These are phyloP conservation scores for Monilinia laxa DNA, from an alignment of 2,329 filamentous ascomycete genomes.

Conservation along the genomic window DNA sequence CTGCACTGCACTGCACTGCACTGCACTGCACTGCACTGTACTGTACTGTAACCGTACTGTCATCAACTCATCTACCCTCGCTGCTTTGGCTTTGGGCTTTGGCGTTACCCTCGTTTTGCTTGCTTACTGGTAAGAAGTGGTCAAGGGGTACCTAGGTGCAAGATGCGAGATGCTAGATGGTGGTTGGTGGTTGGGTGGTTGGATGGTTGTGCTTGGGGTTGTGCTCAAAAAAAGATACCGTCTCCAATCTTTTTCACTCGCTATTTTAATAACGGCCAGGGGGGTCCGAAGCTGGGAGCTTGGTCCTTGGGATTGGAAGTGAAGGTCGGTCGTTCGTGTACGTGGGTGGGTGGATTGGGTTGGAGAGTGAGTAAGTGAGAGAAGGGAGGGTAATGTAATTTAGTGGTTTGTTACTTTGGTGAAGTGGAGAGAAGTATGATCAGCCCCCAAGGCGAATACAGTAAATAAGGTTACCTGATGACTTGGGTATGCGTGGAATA, in stretches of 20 bases:
- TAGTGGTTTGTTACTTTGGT: background rate
- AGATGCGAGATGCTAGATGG: background rate
- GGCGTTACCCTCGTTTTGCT: slow-evolving; percentile 12
- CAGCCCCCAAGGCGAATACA: background rate
- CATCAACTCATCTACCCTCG: background rate
- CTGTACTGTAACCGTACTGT: too few relatives aligned
- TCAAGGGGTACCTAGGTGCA: slow-evolving; percentile 10
- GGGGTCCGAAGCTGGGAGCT: background rate
- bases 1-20: too few relatives aligned
- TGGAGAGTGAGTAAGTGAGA: too few relatives aligned
- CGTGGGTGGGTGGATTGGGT: too few relatives aligned
- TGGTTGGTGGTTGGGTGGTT: background rate
- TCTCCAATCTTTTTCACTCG: slow-evolving; percentile 15
- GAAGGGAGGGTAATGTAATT: too few relatives aligned
- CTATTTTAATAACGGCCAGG: background rate
- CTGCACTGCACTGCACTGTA: too few relatives aligned
- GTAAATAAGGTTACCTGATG: slow-evolving; percentile 5
- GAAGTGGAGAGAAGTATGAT: background rate
- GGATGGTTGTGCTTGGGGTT: slow-evolving; percentile 8
- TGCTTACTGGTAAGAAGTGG: slow-evolving; percentile 15
- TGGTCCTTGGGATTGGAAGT: too few relatives aligned
- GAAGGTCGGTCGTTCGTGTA: too few relatives aligned
- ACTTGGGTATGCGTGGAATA: background rate
- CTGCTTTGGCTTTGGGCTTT: slow-evolving; percentile 16
- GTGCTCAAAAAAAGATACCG: slow-evolving; percentile 10